Conservation (phyloP, 73 alveolate species). For the Paramecium caudatum region DNA sequence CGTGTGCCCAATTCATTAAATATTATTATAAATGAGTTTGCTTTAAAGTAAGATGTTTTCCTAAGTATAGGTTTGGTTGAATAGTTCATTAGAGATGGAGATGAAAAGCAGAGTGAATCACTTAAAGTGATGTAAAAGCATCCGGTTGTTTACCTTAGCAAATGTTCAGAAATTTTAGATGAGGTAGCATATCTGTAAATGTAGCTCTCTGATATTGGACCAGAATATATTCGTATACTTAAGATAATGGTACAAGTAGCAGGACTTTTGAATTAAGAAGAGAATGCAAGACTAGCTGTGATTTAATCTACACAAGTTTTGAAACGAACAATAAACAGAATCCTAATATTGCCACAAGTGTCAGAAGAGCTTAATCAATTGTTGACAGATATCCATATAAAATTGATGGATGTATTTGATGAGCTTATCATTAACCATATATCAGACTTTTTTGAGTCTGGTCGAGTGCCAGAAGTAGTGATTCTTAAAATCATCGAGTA, state of each 20-base stretch:
- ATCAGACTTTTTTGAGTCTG: conserved; percentile 73
- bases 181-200: neutral
- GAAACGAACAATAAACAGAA: conserved; percentile 17
- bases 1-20: too few relatives aligned
- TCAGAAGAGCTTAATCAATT: conserved; percentile 58
- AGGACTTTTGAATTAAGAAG: neutral
- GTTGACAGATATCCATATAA: conserved; percentile 43
- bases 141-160: conserved; percentile 30
- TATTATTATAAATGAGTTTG: conserved; percentile 46
- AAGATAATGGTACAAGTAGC: neutral
- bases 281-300: conserved; percentile 52
- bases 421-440: conserved; percentile 58
- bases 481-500: conserved; percentile 63
- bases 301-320: conserved; percentile 15
- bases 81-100: conserved; percentile 32
- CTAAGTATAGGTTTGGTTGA: neutral
- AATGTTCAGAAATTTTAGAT: conserved; percentile 58
- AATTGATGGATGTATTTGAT: conserved; percentile 66
- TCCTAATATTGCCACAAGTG: conserved; percentile 3
- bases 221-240: conserved; percentile 8
- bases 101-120: conserved; percentile 54
- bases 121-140: conserved; percentile 26
- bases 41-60: neutral
- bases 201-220: conserved; percentile 20
- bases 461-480: conserved; percentile 74